Conservation (phyloP, 805 yeast genomes). For the Wickerhamiella lipophila region DNA sequence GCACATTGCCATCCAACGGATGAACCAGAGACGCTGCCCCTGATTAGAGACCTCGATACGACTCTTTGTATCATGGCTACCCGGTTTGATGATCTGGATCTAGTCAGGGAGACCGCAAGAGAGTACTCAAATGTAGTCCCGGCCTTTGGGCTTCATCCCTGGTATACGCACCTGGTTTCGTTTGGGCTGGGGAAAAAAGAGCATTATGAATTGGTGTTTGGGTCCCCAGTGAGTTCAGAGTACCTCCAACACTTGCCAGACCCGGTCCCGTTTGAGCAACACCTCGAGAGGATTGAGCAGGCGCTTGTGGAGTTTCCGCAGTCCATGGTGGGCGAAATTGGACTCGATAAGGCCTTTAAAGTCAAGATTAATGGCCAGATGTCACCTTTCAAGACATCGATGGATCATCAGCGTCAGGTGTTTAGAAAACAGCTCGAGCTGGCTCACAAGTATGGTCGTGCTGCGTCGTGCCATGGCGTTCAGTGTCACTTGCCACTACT, state of each 20-base stretch:
- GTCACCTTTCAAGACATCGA: constrained; percentile 40
- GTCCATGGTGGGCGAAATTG: constrained; percentile 78
- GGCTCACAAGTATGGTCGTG: constrained; percentile 38
- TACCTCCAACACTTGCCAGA: constrained; percentile 43
- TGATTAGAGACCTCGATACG: constrained; percentile 16
- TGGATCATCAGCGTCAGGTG: constrained; percentile 53
- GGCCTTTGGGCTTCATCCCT: constrained; percentile 66
- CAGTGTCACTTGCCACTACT: constrained; percentile 55
- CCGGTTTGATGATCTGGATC: constrained; percentile 26
- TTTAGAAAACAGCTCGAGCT: constrained; percentile 40
- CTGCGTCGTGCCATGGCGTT: constrained; percentile 76
- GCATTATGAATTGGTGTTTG: constrained; percentile 49
- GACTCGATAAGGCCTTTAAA: constrained; percentile 66
- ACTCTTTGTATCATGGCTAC: constrained; percentile 30
- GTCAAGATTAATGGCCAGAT: constrained; percentile 37
- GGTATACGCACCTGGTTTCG: constrained; percentile 65
- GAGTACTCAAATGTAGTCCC: constrained; percentile 27
- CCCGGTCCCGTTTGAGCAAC: constrained; percentile 38
- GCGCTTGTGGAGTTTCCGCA: constrained; percentile 26
- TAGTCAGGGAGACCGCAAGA: constrained; percentile 24
- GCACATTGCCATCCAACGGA: constrained; percentile 35
- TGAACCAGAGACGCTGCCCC: constrained; percentile 18
- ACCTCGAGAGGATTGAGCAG: constrained; percentile 27
- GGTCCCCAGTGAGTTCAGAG: constrained; percentile 27
- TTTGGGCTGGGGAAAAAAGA: constrained; percentile 19